Evolutionary conservation across 2,329 filamentous ascomycete genomes (phyloP).

Genomic region (Alternaria alternata): DNA sequence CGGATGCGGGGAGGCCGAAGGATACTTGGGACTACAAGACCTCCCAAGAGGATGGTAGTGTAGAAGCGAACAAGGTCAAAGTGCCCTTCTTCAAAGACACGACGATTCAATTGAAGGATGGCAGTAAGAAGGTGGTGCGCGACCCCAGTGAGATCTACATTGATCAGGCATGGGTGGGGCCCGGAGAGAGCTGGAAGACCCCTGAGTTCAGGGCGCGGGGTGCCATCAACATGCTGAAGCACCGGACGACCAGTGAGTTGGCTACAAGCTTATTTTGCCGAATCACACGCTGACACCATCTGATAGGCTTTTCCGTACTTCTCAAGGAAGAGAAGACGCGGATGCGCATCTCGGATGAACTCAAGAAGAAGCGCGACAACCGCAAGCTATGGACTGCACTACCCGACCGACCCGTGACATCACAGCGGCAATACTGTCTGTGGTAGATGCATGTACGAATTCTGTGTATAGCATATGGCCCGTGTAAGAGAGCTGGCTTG

Average conservation of each 20-base stretch:
- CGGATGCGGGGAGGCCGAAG: constrained; percentile 18
- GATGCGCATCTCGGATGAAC: constrained; percentile 80
- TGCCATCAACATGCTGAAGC: constrained; percentile 70
- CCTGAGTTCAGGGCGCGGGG: constrained; percentile 81
- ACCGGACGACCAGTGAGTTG: constrained; percentile 75
- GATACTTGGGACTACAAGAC: constrained; percentile 22
- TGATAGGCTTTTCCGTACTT: constrained; percentile 74
- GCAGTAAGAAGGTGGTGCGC: constrained; percentile 72
- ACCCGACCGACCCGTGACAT: constrained; percentile 83
- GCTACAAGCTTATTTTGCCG: constrained; percentile 33
- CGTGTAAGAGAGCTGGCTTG: constrained; percentile 10
- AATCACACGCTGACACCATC: not conserved
- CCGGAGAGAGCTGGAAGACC: constrained; percentile 61
- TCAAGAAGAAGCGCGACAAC: constrained; percentile 75
- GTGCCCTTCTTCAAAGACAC: constrained; percentile 49
- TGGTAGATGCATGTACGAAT: constrained; percentile 67
- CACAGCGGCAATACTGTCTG: constrained; percentile 87
- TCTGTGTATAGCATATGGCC: constrained; percentile 10
- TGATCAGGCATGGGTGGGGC: constrained; percentile 90
- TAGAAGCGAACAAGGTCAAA: constrained; percentile 13
- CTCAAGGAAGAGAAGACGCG: constrained; percentile 94
- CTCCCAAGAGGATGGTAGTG: constrained; percentile 16
- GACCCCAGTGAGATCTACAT: constrained; percentile 89
- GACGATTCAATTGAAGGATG: constrained; percentile 77
- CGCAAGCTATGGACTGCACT: constrained; percentile 86